Evolutionary conservation across 2,329 filamentous ascomycete genomes (phyloP), one percentile per base, ranked within the genome.

Genomic region (Aspergillus awamori): DNA sequence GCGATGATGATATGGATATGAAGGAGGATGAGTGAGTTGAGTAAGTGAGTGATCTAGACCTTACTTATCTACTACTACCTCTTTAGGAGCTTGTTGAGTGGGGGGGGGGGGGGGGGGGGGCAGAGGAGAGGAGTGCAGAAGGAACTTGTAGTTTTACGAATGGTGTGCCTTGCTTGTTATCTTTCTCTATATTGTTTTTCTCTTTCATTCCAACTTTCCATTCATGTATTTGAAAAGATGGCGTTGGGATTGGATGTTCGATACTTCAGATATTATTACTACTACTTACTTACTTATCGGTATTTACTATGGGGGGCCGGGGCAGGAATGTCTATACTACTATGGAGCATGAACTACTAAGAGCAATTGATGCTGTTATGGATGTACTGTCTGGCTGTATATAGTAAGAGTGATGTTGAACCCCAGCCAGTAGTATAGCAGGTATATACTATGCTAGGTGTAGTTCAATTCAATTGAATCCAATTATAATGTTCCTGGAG

Each of bases 1-100:
- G 71, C 33, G 73, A 74, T 26, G 71, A 72, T 33, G 73, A 74
- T 26, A 70, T 70, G 20, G 73, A 76, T 60, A 77, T 77, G 76
- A 71, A 76, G 58, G 76, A 78, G 20, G 67, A 70, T 24, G 65
- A 74, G 8, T 36, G 69, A 65, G 33, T 66, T 66, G 57, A 67
- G n/a, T n/a, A 30, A 22, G 28, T 20, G 33, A 8, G n/a, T 39
- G 5, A 8, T 51, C 33, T 36, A 36, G 33, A 36, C 11, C 33
- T 13, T 15, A 15, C 33, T 36, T 36, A 36, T 10, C 11, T 33
- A 33, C 36, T 36, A 36, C 41, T 45, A 10, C 41, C 20, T 24
- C 20, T 45, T 13, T 22, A 15, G 41, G 33, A 36, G 33, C 33
- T 15, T 20, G 17, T 36, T 17, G 24, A 47, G 45, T 56, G 43